phyloP scores from a whole-genome alignment of 345 rosid species.

The Diplotaxis tenuifolia region DNA sequence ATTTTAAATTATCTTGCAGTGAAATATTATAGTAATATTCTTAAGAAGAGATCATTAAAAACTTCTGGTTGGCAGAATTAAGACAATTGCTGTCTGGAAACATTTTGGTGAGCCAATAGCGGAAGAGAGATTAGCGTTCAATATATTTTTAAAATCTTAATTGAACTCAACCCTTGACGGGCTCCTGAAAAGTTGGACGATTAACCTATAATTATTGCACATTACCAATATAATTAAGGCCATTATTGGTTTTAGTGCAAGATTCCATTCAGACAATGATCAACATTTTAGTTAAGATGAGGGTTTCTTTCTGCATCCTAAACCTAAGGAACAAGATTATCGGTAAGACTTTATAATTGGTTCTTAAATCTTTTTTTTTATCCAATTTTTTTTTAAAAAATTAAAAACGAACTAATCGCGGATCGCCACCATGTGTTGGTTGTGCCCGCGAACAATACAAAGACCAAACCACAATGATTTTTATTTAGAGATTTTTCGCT shows the following conservation, averaged over 20 bases:
- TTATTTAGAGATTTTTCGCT: too few relatives aligned
- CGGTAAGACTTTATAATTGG: too few relatives aligned
- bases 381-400: too few relatives aligned
- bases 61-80: constrained; percentile 20
- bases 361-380: too few relatives aligned
- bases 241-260: constrained; percentile 7
- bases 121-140: constrained; percentile 14
- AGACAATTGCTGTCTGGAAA: constrained; percentile 8
- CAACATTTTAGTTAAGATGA: not conserved
- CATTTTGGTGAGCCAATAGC: not conserved
- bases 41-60: too few relatives aligned
- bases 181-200: constrained; percentile 38
- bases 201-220: constrained; percentile 12
- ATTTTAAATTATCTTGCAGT: too few relatives aligned
- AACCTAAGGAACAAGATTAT: too few relatives aligned
- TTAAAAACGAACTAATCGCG: too few relatives aligned
- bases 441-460: too few relatives aligned
- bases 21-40: too few relatives aligned
- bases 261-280: constrained; percentile 12
- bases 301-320: not conserved
- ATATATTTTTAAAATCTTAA: not conserved
- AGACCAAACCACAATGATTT: too few relatives aligned
- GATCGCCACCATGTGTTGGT: too few relatives aligned
- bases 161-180: constrained; percentile 19
- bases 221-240: not conserved